Evolutionary conservation across 2,329 filamentous ascomycete species (phyloP), one percentile per base, ranked within the genome.

Genomic region (Curvularia spicifera): DNA sequence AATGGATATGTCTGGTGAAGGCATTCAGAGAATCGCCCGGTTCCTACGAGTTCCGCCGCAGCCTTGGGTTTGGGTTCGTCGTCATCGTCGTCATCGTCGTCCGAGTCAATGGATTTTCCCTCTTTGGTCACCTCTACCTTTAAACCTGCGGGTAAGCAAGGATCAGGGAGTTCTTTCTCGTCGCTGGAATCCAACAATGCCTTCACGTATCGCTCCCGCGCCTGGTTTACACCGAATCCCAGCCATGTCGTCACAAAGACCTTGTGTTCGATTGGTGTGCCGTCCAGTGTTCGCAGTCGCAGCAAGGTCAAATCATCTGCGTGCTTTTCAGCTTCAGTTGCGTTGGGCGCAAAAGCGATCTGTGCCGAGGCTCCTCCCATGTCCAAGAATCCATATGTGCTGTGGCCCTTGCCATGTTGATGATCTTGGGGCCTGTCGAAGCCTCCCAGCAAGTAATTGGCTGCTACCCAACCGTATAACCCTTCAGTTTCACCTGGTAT

Each of bases 311-410:
- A 80, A 73, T 98, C 93, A 61, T 97, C 85, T 0, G 91, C 89
- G 75, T 99, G 96, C 72, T 93, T 95, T 70, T 88, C 85, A 1
- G 93, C 89, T 76, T 99, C 95, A 1, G 95, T 98, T 4, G 85
- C 80, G 77, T 99, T 99, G 1, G 95, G 95, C 1, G 93, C 94
- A 76, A 99, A 99, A 0, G 96, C 95, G 71, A 99, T 98, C 78
- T 99, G 95, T 15, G 95, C 94, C 0, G 94, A 98, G 26, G 95
- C 95, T 51, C 95, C 95, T 49, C 95, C 95, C 96, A 99, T 99
- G 74, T 99, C 95, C 60, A 99, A 81, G 71, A 99, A 99, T 0
- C 95, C 95, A 76, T 98, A 99, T 0, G 95, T 99, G 71, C 93
- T 91, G 74, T 98, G 95, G 26, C 85, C 87, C 65, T 96, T 93